Percentiles rank a stretch among this genome's conserved stretches.
These are phyloP conservation scores for Polychytrium aggregatum DNA, from an alignment of 192 early-diverging fungal genomes.

Conservation along the genomic window DNA sequence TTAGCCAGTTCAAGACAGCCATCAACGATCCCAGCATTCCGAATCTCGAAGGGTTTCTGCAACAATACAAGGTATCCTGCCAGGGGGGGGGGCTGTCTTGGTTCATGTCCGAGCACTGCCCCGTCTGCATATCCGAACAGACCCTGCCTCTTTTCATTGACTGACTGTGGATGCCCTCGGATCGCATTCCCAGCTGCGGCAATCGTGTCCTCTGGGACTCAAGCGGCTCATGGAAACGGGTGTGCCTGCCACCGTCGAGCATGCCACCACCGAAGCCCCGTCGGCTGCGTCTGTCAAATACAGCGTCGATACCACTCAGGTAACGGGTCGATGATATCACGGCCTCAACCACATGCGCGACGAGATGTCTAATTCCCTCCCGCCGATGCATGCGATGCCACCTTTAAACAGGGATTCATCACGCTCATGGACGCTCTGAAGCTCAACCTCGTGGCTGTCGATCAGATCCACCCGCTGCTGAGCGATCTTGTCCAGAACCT, in stretches of 20 bases:
- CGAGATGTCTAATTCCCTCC: no score
- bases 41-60: slow-evolving; percentile 67
- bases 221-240: slow-evolving; percentile 81
- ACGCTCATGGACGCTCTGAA: slow-evolving; percentile 84
- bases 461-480: slow-evolving; percentile 81
- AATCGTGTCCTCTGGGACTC: slow-evolving; percentile 66
- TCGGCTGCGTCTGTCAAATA: slow-evolving; percentile 45
- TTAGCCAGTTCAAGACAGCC: slow-evolving; percentile 84
- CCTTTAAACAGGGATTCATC: slow-evolving; percentile 63
- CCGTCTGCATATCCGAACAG: no score
- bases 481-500: slow-evolving; percentile 77
- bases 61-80: slow-evolving; percentile 61
- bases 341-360: no score
- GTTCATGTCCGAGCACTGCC: no score
- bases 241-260: slow-evolving; percentile 90
- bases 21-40: slow-evolving; percentile 50
- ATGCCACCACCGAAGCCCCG: slow-evolving; percentile 41
- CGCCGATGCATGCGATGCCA: no score
- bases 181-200: no score
- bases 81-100: no score
- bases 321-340: no score
- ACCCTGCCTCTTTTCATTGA: no score
- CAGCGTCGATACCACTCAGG: slow-evolving; percentile 58
- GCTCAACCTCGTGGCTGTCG: slow-evolving; percentile 72
- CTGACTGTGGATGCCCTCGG: no score